Conservation (phyloP, 768 basidiomycete genomes). For the Erythrobasidium yunnanense region DNA sequence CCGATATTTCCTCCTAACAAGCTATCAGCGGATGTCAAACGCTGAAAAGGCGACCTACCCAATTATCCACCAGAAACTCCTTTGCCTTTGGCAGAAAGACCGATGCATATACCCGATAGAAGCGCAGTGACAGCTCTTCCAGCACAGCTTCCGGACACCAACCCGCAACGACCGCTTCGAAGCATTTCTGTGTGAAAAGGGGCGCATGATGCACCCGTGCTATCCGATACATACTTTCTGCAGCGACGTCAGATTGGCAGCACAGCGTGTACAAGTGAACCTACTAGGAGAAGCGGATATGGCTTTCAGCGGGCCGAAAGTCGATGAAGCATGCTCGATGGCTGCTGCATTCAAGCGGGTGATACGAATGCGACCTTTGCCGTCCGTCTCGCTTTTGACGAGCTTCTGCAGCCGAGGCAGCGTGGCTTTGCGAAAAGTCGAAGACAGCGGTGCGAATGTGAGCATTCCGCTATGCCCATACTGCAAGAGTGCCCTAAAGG, state of each 20-base stretch:
- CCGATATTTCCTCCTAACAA: background rate
- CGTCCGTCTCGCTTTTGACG: background rate
- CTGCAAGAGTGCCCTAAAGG: background rate
- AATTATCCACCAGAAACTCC: background rate
- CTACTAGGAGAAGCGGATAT: background rate
- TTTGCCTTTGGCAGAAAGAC: background rate
- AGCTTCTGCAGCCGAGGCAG: background rate
- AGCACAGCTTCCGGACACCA: background rate
- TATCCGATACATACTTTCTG: background rate
- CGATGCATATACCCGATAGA: background rate
- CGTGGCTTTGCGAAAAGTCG: background rate
- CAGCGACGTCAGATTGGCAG: background rate
- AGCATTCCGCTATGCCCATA: background rate
- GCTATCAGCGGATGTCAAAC: background rate
- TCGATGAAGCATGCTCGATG: background rate
- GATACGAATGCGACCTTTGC: background rate
- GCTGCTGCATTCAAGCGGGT: background rate
- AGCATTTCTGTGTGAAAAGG: background rate
- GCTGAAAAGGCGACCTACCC: background rate
- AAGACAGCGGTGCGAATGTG: background rate
- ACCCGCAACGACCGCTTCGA: background rate
- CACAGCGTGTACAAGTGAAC: background rate
- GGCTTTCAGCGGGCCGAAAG: background rate
- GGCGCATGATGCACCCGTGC: background rate
- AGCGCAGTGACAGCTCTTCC: background rate